A percentile compares a stretch with the other conserved stretches of the same genome.
phyloP scores from a whole-genome alignment of 306 rosid species.

The Cucurbita pepo region DNA sequence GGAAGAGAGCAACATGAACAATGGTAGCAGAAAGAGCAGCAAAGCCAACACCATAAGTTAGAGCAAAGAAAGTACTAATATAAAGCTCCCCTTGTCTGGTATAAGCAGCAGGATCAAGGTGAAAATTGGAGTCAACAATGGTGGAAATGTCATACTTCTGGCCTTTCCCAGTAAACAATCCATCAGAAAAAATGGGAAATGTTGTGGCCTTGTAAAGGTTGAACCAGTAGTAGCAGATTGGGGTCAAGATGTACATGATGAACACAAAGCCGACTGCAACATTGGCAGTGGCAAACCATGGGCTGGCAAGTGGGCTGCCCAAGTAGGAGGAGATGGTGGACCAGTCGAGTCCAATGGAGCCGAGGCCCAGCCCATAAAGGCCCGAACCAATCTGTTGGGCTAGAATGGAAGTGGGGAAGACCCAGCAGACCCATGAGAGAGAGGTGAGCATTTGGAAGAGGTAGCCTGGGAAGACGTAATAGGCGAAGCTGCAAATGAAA shows the following conservation, averaged over 20 bases:
- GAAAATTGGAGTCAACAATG: slow-evolving; percentile 61
- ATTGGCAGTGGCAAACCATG: slow-evolving; percentile 95
- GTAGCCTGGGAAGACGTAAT: slow-evolving; percentile 72
- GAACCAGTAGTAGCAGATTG: slow-evolving; percentile 61
- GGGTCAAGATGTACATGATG: slow-evolving; percentile 61
- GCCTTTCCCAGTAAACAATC: slow-evolving; percentile 40
- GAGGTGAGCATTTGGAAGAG: slow-evolving; percentile 62
- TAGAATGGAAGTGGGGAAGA: slow-evolving; percentile 38
- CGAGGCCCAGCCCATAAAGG: slow-evolving; percentile 58
- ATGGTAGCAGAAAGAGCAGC: slow-evolving; percentile 77
- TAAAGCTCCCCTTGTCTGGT: slow-evolving; percentile 42
- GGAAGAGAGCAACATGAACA: slow-evolving; percentile 73
- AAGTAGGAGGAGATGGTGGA: slow-evolving; percentile 73
- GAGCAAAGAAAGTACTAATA: slow-evolving; percentile 50
- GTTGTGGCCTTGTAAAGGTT: slow-evolving; percentile 48
- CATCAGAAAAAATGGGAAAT: slow-evolving; percentile 54
- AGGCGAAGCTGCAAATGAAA: slow-evolving; percentile 75
- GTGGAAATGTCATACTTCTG: slow-evolving; percentile 36
- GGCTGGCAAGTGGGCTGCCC: slow-evolving; percentile 91
- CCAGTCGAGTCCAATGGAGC: slow-evolving; percentile 68
- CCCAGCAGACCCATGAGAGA: slow-evolving; percentile 85
- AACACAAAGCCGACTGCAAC: slow-evolving; percentile 57
- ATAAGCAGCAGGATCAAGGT: slow-evolving; percentile 42
- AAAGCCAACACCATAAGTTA: slow-evolving; percentile 75
- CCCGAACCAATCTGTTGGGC: slow-evolving; percentile 92